Evolutionary conservation across 1,139 yeast genomes (phyloP).

Genomic region (Suhomyces atakaporum): DNA sequence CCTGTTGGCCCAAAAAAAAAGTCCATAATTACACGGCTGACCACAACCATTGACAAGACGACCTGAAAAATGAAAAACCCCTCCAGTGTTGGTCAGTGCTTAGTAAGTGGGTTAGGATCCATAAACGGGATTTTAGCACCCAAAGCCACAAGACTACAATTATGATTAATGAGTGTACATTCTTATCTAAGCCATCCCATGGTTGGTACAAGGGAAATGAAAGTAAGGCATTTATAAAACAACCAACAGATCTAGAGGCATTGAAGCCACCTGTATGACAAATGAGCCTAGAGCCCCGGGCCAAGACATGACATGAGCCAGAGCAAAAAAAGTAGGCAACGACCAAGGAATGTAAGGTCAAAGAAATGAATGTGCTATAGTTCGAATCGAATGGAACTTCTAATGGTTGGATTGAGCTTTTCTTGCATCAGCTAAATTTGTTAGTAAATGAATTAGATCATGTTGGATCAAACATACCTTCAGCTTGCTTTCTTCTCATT

Average conservation of each 20-base stretch:
- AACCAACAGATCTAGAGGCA: slow-evolving; percentile 3
- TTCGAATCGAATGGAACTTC: not conserved
- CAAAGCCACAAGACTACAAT: slow-evolving; percentile 12
- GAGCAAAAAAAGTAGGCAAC: not conserved
- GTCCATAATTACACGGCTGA: not conserved
- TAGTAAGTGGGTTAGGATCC: slow-evolving; percentile 6
- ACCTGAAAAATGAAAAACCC: not conserved
- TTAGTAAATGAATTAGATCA: slow-evolving; percentile 13
- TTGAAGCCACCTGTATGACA: not conserved
- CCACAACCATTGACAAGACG: not conserved
- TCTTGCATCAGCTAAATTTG: slow-evolving; percentile 59
- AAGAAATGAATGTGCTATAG: slow-evolving; percentile 1
- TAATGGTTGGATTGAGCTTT: slow-evolving; percentile 41
- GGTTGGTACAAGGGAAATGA: slow-evolving; percentile 4
- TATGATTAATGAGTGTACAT: slow-evolving; percentile 3
- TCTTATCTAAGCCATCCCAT: slow-evolving; percentile 5
- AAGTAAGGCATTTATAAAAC: slow-evolving; percentile 3
- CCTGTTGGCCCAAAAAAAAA: too few relatives aligned
- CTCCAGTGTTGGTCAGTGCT: not conserved
- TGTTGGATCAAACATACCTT: slow-evolving; percentile 52
- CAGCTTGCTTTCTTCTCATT: slow-evolving; percentile 84
- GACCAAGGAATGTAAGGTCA: not conserved
- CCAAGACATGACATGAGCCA: slow-evolving; percentile 3
- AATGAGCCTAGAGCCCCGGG: slow-evolving; percentile 6
- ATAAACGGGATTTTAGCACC: slow-evolving; percentile 8